These are phyloP conservation scores for Phytophthora litchii DNA, from an alignment of 352 stramenopile genomes.

Conservation along the genomic window DNA sequence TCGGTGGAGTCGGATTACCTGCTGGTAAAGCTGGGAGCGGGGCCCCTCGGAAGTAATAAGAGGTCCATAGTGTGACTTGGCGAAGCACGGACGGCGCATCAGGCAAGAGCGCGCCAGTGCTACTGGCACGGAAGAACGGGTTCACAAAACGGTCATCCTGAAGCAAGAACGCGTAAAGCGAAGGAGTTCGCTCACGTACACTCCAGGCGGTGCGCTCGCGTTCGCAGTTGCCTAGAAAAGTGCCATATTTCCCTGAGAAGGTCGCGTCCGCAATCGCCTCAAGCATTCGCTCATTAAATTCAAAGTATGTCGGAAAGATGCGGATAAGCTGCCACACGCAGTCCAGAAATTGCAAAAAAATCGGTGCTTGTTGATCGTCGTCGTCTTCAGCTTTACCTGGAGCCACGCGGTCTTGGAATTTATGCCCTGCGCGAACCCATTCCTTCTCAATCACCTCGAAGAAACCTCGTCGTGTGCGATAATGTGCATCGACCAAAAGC, in stretches of 20 bases:
- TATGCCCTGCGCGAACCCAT: constrained; percentile 87
- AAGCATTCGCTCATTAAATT: constrained; percentile 82
- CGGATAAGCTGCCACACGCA: constrained; percentile 85
- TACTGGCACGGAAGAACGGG: constrained; percentile 70
- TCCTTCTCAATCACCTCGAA: constrained; percentile 86
- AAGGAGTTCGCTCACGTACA: constrained; percentile 60
- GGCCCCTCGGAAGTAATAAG: constrained; percentile 77
- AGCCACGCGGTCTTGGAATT: constrained; percentile 88
- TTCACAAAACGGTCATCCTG: constrained; percentile 61
- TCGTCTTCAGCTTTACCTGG: constrained; percentile 72
- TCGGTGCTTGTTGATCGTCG: constrained; percentile 74
- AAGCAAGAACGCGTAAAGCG: constrained; percentile 71
- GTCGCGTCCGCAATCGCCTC: constrained; percentile 73
- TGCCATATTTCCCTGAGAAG: constrained; percentile 81
- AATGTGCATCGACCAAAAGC: constrained; percentile 89
- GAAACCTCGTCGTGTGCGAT: constrained; percentile 85
- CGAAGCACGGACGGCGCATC: constrained; percentile 59
- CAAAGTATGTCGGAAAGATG: constrained; percentile 85
- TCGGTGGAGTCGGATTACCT: constrained; percentile 54
- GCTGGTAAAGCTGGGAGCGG: constrained; percentile 46
- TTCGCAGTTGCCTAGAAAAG: constrained; percentile 90
- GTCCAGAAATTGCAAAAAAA: constrained; percentile 93
- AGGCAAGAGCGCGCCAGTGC: constrained; percentile 58
- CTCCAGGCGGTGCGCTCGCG: constrained; percentile 68
- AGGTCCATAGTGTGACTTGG: constrained; percentile 81